Conservation (phyloP, 805 yeast genomes). For the Pichia membranifaciens region DNA sequence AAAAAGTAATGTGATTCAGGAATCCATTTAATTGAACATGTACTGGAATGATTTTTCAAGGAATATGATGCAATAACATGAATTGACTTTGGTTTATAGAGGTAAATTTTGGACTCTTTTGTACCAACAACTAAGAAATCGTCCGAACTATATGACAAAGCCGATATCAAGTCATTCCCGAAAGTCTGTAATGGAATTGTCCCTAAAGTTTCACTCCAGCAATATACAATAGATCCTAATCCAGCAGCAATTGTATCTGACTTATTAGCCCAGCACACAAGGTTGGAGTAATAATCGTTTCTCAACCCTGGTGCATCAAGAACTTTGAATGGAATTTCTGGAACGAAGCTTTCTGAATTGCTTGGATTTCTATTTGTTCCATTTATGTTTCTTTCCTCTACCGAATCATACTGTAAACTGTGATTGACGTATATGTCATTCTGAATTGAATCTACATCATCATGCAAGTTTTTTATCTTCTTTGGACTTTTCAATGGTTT, state of each 20-base stretch:
- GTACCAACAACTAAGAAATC: constrained; percentile 52
- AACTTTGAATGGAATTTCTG: constrained; percentile 43
- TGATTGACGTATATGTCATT: not conserved
- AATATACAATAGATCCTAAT: constrained; percentile 47
- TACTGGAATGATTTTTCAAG: constrained; percentile 33
- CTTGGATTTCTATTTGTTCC: not conserved
- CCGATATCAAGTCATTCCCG: constrained; percentile 42
- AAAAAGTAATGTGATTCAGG: constrained; percentile 39
- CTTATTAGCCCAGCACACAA: constrained; percentile 62
- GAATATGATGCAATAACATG: constrained; percentile 17
- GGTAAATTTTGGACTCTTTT: constrained; percentile 45
- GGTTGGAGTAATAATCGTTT: constrained; percentile 73
- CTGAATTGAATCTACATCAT: constrained; percentile 3
- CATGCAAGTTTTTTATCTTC: constrained; percentile 4
- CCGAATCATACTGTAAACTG: not conserved
- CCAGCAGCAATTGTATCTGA: constrained; percentile 60
- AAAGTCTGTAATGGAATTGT: constrained; percentile 39
- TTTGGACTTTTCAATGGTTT: constrained; percentile 20
- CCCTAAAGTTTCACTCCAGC: constrained; percentile 55
- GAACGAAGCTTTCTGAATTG: constrained; percentile 2
- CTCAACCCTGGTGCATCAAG: constrained; percentile 65
- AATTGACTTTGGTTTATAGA: constrained; percentile 28
- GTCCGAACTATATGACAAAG: constrained; percentile 49
- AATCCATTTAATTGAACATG: constrained; percentile 61
- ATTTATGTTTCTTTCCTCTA: not conserved